Conservation (phyloP, 208 protist genomes). For the Kentomonas sorsogonicus region DNA sequence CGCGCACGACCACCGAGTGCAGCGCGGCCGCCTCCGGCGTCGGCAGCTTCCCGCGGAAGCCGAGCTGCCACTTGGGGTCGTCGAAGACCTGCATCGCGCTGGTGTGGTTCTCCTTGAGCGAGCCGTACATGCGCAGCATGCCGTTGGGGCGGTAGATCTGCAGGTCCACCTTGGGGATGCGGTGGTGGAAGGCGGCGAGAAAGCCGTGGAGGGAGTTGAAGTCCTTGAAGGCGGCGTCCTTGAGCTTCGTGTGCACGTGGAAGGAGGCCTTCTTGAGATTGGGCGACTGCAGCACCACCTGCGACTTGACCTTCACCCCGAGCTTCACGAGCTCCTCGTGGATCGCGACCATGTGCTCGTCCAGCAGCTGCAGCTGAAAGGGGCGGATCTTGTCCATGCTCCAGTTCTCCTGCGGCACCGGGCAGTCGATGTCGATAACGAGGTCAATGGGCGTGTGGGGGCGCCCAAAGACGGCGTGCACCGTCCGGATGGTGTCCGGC, state of each 20-base stretch:
- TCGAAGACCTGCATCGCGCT: conserved; percentile 81
- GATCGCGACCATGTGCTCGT: conserved; percentile 52
- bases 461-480: conserved; percentile 81
- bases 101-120: conserved; percentile 88
- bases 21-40: conserved; percentile 64
- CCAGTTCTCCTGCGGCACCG: conserved; percentile 82
- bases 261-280: conserved; percentile 89
- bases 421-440: conserved; percentile 81
- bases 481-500: conserved; percentile 82
- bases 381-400: conserved; percentile 62
- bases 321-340: conserved; percentile 64
- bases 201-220: conserved; percentile 80
- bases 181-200: conserved; percentile 59
- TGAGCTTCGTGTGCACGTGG: conserved; percentile 80
- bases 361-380: conserved; percentile 72
- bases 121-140: conserved; percentile 85
- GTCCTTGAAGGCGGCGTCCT: conserved; percentile 81
- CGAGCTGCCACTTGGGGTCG: conserved; percentile 66
- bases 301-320: conserved; percentile 66
- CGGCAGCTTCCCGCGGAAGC: conserved; percentile 56
- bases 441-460: conserved; percentile 66
- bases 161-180: conserved; percentile 65
- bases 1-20: conserved; percentile 70
- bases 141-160: conserved; percentile 82
- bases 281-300: conserved; percentile 84